phyloP scores from a whole-genome alignment of 345 rosid species.

The Leavenworthia alabamica region DNA sequence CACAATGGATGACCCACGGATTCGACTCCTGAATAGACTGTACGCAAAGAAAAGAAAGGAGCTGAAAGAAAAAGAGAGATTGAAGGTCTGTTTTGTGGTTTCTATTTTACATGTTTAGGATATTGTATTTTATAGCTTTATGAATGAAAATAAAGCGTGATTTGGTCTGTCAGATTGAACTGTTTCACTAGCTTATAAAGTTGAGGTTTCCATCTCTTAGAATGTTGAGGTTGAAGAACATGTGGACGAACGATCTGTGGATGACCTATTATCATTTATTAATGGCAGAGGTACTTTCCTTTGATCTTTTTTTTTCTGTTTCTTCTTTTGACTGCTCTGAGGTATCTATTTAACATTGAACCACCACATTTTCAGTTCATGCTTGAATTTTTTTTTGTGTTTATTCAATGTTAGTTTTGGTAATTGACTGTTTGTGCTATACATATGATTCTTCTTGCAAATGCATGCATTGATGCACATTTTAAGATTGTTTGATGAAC shows the following conservation, averaged over 20 bases:
- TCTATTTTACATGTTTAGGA: background rate
- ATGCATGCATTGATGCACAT: background rate
- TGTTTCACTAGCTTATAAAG: constrained; percentile 13
- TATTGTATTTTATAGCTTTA: constrained; percentile 1
- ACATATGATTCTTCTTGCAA: constrained; percentile 1
- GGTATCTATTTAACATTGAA: background rate
- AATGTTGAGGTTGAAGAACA: constrained; percentile 66
- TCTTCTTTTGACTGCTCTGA: constrained; percentile 7
- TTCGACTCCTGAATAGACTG: constrained; percentile 70
- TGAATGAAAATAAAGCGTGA: background rate
- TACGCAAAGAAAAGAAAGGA: constrained; percentile 86
- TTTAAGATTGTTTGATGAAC: constrained; percentile 7
- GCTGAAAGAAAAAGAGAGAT: constrained; percentile 63
- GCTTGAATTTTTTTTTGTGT: background rate
- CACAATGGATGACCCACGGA: constrained; percentile 76
- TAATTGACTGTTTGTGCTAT: background rate
- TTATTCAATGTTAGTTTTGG: background rate
- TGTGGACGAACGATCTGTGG: constrained; percentile 81
- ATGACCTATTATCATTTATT: constrained; percentile 76
- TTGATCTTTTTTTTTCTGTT: constrained; percentile 3
- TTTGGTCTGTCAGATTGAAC: constrained; percentile 2
- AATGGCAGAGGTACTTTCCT: constrained; percentile 59
- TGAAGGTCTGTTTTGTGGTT: constrained; percentile 44
- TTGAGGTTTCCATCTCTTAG: constrained; percentile 36
- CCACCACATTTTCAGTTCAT: background rate